Evolutionary conservation across 768 basidiomycete species (phyloP).

Genomic region (Botryobasidium botryosum): DNA sequence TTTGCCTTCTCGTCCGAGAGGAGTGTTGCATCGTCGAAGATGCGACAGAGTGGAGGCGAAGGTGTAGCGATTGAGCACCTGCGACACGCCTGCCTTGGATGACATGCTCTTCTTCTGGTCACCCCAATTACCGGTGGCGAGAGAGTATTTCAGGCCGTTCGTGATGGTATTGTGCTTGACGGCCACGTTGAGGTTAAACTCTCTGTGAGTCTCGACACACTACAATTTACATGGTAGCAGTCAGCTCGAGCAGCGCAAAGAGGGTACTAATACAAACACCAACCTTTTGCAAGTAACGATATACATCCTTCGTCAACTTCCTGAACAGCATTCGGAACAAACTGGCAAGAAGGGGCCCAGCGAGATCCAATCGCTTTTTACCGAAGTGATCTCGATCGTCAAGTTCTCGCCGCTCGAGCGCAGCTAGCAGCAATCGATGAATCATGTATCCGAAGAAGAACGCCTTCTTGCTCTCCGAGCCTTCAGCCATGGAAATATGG

Average conservation of each 20-base stretch:
- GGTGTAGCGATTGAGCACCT: constrained; percentile 96
- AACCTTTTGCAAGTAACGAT: constrained; percentile 93
- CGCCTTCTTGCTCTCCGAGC: constrained; percentile 94
- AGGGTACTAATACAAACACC: constrained; percentile 8
- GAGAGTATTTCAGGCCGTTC: constrained; percentile 92
- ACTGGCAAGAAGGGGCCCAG: constrained; percentile 89
- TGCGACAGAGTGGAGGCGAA: constrained; percentile 97
- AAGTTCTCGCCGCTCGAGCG: constrained; percentile 82
- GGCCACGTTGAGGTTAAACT: constrained; percentile 79
- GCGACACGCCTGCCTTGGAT: constrained; percentile 94
- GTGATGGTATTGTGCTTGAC: constrained; percentile 96
- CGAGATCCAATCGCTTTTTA: constrained; percentile 91
- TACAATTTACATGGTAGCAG: constrained; percentile 20
- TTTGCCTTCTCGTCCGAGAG: constrained; percentile 94
- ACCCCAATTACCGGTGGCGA: constrained; percentile 98
- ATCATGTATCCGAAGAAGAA: constrained; percentile 99
- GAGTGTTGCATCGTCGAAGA: constrained; percentile 94
- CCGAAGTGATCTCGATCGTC: constrained; percentile 99
- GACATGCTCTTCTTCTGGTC: constrained; percentile 98
- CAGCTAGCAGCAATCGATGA: constrained; percentile 84
- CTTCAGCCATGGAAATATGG: constrained; percentile 90
- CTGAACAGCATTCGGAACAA: constrained; percentile 96
- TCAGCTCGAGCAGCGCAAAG: not conserved
- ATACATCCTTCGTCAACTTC: constrained; percentile 92
- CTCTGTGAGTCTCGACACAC: constrained; percentile 94